A percentile compares a stretch with the other conserved stretches of the same genome.
Evolutionary conservation across 129 eudicot genomes (phyloP).

Genomic region (Glebionis coronaria): DNA sequence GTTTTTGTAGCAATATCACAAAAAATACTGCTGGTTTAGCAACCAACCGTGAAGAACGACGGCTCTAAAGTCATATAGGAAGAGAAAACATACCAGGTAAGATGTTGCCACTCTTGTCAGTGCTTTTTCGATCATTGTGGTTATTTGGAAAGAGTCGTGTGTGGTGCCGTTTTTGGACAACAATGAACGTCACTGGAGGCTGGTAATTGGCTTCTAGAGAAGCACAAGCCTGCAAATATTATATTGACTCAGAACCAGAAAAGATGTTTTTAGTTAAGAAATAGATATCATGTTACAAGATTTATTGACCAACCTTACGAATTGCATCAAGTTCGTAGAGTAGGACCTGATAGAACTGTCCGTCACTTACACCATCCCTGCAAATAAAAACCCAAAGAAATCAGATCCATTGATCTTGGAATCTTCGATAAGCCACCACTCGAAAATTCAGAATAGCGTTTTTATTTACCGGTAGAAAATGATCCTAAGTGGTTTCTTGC

Average conservation of each 20-base stretch:
- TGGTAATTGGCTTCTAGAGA: constrained; percentile 80
- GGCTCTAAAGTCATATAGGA: not conserved
- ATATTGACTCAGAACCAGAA: constrained; percentile 14
- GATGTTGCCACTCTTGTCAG: constrained; percentile 86
- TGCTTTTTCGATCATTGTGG: constrained; percentile 58
- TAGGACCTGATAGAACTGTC: constrained; percentile 90
- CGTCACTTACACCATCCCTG: constrained; percentile 96
- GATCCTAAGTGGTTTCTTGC: constrained; percentile 73
- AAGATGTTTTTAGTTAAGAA: not conserved
- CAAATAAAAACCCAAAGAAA: not conserved
- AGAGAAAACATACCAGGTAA: constrained; percentile 61
- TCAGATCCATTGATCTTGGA: not conserved
- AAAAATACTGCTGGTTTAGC: not conserved
- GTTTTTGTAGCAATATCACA: not conserved
- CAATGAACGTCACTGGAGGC: constrained; percentile 89
- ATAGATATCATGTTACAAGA: not conserved
- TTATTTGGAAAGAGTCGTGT: constrained; percentile 81
- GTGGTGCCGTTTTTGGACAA: constrained; percentile 95
- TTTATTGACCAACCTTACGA: constrained; percentile 61
- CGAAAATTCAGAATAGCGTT: no score
- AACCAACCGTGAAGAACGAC: not conserved
- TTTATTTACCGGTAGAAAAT: constrained; percentile 73
- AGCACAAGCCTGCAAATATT: constrained; percentile 81
- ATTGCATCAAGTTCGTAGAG: constrained; percentile 95
- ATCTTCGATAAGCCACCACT: not conserved